phyloP scores from a whole-genome alignment of 495 filamentous ascomycete genomes.

The Thermothielavioides terrestris region DNA sequence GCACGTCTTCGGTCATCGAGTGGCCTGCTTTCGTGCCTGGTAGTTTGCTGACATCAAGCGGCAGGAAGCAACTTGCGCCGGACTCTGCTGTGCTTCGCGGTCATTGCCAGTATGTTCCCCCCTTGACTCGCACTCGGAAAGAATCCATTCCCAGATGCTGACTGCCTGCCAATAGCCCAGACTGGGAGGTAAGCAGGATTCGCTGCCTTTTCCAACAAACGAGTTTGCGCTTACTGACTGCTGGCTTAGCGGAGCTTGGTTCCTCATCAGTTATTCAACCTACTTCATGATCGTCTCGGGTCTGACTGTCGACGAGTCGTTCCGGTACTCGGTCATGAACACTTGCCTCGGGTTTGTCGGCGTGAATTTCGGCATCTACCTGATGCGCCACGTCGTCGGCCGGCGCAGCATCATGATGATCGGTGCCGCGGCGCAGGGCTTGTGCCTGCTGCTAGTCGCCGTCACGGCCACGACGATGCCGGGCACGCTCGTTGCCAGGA shows the following conservation, averaged over 20 bases:
- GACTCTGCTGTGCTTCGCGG: slow-evolving; percentile 31
- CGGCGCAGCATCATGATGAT: slow-evolving; percentile 30
- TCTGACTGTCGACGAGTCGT: slow-evolving; percentile 30
- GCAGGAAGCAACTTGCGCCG: slow-evolving; percentile 30
- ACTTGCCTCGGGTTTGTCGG: slow-evolving; percentile 30
- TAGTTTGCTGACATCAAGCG: neutral
- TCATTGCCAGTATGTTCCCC: slow-evolving; percentile 14
- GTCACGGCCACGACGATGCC: slow-evolving; percentile 21
- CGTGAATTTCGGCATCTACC: slow-evolving; percentile 25
- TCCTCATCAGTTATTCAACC: slow-evolving; percentile 34
- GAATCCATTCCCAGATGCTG: neutral
- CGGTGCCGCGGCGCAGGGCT: slow-evolving; percentile 23
- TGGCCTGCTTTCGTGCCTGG: neutral
- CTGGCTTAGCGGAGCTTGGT: no score
- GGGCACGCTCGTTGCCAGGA: neutral
- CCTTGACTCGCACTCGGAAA: no score
- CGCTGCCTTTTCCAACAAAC: no score
- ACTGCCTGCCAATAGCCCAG: neutral
- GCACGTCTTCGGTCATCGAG: neutral
- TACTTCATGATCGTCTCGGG: slow-evolving; percentile 36
- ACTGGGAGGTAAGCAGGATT: neutral
- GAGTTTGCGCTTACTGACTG: no score
- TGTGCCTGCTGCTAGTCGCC: slow-evolving; percentile 30
- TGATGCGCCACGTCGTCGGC: slow-evolving; percentile 33
- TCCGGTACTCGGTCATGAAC: slow-evolving; percentile 32